phyloP scores from a whole-genome alignment of 345 rosid genomes.

The Geranium rotundifolium region DNA sequence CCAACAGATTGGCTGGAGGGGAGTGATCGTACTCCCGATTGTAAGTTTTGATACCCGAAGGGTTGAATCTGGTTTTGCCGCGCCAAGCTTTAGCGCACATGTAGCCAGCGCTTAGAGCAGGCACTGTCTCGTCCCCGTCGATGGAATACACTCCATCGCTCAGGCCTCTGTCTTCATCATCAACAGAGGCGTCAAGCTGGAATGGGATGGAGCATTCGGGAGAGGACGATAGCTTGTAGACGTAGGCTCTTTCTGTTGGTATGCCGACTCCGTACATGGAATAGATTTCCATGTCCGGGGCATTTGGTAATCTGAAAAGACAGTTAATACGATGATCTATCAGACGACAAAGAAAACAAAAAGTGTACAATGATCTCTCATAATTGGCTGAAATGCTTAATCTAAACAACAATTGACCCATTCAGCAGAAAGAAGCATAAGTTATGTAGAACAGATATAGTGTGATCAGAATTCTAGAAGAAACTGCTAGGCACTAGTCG shows the following conservation, averaged over 20 bases:
- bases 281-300: conserved; percentile 66
- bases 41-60: conserved; percentile 44
- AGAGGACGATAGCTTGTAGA: conserved; percentile 39
- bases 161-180: conserved; percentile 31
- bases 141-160: conserved; percentile 50
- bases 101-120: conserved; percentile 57
- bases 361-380: no score
- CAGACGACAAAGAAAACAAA: neutral
- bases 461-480: no score
- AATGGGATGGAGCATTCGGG: conserved; percentile 56
- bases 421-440: no score
- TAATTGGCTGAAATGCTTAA: no score
- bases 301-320: conserved; percentile 48
- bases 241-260: conserved; percentile 66
- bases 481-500: no score
- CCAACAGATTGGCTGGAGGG: conserved; percentile 58
- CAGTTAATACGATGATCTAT: neutral
- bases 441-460: no score
- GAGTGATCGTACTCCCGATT: conserved; percentile 52
- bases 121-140: conserved; percentile 66
- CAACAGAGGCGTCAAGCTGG: conserved; percentile 51
- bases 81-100: conserved; percentile 77
- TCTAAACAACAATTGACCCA: no score
- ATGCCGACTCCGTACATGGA: conserved; percentile 70
- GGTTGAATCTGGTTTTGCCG: conserved; percentile 63